Evolutionary conservation across 257 asterid genomes (phyloP).

Genomic region (Mitragyna speciosa): DNA sequence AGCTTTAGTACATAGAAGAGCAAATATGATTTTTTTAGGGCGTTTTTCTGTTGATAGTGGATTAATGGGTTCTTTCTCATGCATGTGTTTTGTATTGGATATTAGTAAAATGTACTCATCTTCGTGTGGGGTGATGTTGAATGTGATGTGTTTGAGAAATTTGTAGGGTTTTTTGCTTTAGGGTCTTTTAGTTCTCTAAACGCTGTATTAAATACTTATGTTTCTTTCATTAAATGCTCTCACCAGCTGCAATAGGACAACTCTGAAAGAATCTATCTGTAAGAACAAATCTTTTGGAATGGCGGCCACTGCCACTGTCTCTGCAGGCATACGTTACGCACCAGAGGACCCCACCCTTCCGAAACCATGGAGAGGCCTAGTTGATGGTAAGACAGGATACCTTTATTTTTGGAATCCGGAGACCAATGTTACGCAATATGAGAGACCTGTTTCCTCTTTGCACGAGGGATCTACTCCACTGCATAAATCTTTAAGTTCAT

Average conservation of each 20-base stretch:
- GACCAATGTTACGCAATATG: slow-evolving; percentile 90
- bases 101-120: not conserved
- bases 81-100: not conserved
- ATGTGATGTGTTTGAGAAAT: not conserved
- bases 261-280: slow-evolving; percentile 5
- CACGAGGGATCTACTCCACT: slow-evolving; percentile 40
- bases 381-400: slow-evolving; percentile 84
- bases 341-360: slow-evolving; percentile 98
- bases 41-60: not conserved
- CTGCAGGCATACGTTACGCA: slow-evolving; percentile 66
- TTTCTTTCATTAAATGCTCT: not conserved
- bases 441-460: slow-evolving; percentile 58
- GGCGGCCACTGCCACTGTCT: slow-evolving; percentile 59
- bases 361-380: slow-evolving; percentile 91
- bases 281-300: slow-evolving; percentile 33
- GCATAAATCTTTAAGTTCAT: slow-evolving; percentile 57
- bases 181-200: not conserved
- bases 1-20: not conserved
- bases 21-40: not conserved
- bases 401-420: slow-evolving; percentile 96
- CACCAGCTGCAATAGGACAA: slow-evolving; percentile 8
- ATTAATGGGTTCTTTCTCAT: not conserved
- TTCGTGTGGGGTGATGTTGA: not conserved
- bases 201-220: not conserved
- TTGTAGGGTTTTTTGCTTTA: not conserved